Evolutionary conservation across 441 rosid species (phyloP).

Genomic region (Gossypium lobatum): DNA sequence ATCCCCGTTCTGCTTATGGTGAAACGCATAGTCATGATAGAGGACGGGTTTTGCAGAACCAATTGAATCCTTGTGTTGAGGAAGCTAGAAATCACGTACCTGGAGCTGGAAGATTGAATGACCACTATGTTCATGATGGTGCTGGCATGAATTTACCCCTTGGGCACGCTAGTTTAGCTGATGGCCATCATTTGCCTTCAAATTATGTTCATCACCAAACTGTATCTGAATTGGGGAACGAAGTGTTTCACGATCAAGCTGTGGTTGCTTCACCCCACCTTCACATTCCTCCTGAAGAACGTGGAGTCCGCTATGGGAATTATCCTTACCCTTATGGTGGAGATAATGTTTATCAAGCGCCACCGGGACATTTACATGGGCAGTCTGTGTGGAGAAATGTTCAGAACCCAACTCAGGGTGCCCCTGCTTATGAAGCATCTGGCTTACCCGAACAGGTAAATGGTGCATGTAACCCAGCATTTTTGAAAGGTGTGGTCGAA

Average conservation of each 20-base stretch:
- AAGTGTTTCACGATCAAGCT: conserved; percentile 60
- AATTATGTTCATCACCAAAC: conserved; percentile 41
- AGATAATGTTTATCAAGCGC: conserved; percentile 42
- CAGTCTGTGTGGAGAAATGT: conserved; percentile 64
- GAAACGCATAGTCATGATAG: conserved; percentile 66
- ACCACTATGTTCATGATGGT: conserved; percentile 58
- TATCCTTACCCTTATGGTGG: conserved; percentile 54
- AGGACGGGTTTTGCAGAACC: conserved; percentile 73
- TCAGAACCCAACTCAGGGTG: conserved; percentile 46
- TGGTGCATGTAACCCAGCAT: conserved; percentile 42
- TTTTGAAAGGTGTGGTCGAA: conserved; percentile 43
- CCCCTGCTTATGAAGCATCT: conserved; percentile 46
- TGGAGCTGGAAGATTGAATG: conserved; percentile 65
- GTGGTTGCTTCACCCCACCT: conserved; percentile 34
- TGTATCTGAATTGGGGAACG: conserved; percentile 58
- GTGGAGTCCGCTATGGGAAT: conserved; percentile 48
- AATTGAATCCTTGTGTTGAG: conserved; percentile 51
- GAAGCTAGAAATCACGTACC: conserved; percentile 54
- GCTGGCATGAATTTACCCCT: conserved; percentile 51
- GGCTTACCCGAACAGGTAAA: conserved; percentile 44
- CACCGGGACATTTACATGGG: conserved; percentile 44
- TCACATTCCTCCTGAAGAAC: conserved; percentile 53
- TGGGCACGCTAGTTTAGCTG: conserved; percentile 48
- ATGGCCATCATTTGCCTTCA: conserved; percentile 45
- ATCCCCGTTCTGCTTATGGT: conserved; percentile 35